Conservation (phyloP, 2,329 filamentous ascomycete species). For the Ophioceras dolichostomum region DNA sequence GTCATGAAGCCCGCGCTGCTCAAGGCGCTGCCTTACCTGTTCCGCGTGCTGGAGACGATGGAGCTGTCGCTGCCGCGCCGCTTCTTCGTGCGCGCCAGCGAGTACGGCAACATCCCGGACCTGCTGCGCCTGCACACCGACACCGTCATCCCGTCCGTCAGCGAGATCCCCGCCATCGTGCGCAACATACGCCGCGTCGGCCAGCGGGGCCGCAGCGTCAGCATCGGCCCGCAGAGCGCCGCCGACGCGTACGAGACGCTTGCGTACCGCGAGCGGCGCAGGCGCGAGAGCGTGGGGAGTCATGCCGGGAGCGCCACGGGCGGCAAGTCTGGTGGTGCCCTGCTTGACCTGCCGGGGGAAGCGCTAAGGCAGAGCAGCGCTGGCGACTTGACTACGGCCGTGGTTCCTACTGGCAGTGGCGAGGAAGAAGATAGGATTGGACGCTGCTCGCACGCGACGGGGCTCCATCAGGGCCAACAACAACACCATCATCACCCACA, state of each 20-base stretch:
- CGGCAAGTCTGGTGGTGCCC: no score
- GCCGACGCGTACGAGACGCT: constrained; percentile 94
- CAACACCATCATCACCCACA: constrained; percentile 15
- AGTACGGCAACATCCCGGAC: constrained; percentile 76
- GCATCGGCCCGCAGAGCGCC: constrained; percentile 86
- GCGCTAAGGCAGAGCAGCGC: constrained; percentile 5
- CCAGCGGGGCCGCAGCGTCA: constrained; percentile 64
- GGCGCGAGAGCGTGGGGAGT: constrained; percentile 42
- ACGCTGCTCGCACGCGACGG: neutral
- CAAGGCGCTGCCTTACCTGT: constrained; percentile 68
- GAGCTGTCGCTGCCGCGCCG: constrained; percentile 73
- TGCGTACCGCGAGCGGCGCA: constrained; percentile 65
- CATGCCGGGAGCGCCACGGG: constrained; percentile 38
- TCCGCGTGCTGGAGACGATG: constrained; percentile 69
- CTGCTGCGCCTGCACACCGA: constrained; percentile 59
- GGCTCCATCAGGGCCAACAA: constrained; percentile 8
- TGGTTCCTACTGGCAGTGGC: no score
- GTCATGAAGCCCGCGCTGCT: constrained; percentile 77
- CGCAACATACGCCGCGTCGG: constrained; percentile 69
- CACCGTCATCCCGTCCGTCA: constrained; percentile 82
- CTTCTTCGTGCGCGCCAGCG: constrained; percentile 81
- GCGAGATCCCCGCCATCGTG: constrained; percentile 72
- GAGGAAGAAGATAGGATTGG: neutral
- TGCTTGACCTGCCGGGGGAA: constrained; percentile 25
- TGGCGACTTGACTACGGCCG: no score